Conservation (phyloP, 805 yeast genomes). For the Isabelozyma rhagii region DNA sequence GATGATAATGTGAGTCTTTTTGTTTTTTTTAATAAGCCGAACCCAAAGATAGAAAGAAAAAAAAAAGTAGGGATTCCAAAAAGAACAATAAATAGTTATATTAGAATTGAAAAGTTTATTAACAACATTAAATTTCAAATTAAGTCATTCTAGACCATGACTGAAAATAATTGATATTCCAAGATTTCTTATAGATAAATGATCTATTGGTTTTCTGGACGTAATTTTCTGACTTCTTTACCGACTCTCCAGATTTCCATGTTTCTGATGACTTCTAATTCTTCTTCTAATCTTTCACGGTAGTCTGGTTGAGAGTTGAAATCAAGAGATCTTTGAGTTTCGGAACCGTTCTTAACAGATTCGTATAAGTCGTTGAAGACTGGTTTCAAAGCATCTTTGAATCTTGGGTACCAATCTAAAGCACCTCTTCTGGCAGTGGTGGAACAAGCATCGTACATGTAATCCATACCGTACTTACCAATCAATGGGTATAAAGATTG, state of each 20-base stretch:
- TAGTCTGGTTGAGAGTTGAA: constrained; percentile 98
- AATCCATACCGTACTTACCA: constrained; percentile 99
- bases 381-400: constrained; percentile 98
- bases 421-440: constrained; percentile 99
- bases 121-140: constrained; percentile 1
- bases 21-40: constrained; percentile 10
- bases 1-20: background rate
- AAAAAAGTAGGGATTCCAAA: constrained; percentile 17
- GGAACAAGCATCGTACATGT: constrained; percentile 99
- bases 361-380: constrained; percentile 95
- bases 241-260: constrained; percentile 99
- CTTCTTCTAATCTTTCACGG: constrained; percentile 93
- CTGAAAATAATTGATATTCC: constrained; percentile 3
- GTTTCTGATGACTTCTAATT: constrained; percentile 87
- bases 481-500: constrained; percentile 98
- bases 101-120: background rate
- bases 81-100: background rate
- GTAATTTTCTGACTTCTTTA: constrained; percentile 98
- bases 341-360: constrained; percentile 92
- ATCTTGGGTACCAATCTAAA: constrained; percentile 98
- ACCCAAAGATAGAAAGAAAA: constrained; percentile 15
- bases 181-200: background rate
- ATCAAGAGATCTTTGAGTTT: constrained; percentile 96
- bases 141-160: constrained; percentile 41
- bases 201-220: constrained; percentile 93